A percentile compares a stretch with the other conserved stretches of the same genome.
phyloP scores from a whole-genome alignment of 345 rosid genomes.

The Gossypium turneri region DNA sequence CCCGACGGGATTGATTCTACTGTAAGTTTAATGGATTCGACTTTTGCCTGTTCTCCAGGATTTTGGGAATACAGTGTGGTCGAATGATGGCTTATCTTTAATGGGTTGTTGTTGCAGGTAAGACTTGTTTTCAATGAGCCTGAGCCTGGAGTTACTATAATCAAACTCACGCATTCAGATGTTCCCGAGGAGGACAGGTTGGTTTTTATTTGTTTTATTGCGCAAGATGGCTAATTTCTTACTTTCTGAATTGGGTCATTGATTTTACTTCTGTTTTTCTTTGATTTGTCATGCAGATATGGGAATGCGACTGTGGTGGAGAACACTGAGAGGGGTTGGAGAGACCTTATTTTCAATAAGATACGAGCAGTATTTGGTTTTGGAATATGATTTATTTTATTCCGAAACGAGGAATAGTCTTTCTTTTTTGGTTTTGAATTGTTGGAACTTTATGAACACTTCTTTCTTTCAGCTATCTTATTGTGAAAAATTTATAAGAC shows the following conservation, averaged over 20 bases:
- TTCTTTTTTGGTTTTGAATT: background rate
- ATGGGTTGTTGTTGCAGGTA: constrained; percentile 47
- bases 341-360: constrained; percentile 80
- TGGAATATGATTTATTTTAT: constrained; percentile 44
- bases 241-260: background rate
- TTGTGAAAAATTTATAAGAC: background rate
- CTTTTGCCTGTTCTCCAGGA: background rate
- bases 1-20: constrained; percentile 86
- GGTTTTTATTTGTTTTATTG: constrained; percentile 16
- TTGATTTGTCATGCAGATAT: constrained; percentile 51
- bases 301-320: constrained; percentile 93
- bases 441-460: background rate
- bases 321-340: constrained; percentile 97
- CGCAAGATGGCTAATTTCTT: background rate
- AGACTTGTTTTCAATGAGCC: constrained; percentile 67
- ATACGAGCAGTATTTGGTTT: constrained; percentile 90
- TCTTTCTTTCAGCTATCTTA: background rate
- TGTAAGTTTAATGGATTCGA: constrained; percentile 31
- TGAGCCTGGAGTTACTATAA: constrained; percentile 72
- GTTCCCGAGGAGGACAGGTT: constrained; percentile 95
- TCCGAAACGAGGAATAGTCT: background rate
- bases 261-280: background rate
- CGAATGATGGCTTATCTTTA: background rate
- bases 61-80: constrained; percentile 10
- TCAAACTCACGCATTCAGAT: constrained; percentile 71